phyloP scores from a whole-genome alignment of 176 grass and related monocot species.

The Triticum timopheevii region DNA sequence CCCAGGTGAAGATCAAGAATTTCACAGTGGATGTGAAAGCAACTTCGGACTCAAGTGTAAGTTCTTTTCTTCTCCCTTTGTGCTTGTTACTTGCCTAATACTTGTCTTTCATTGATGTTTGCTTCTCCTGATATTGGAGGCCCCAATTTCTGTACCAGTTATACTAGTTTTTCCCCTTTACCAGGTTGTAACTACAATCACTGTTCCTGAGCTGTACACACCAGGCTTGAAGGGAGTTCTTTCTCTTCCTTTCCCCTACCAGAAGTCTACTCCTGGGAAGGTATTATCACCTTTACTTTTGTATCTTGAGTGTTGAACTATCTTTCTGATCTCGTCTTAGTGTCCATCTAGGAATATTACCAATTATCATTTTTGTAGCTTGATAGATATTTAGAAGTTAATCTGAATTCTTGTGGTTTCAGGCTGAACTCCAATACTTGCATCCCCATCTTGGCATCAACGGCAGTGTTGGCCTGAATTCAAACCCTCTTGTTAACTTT shows the following conservation, averaged over 20 bases:
- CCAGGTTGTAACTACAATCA: slow-evolving; percentile 70
- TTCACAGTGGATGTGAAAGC: slow-evolving; percentile 68
- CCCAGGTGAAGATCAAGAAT: slow-evolving; percentile 60
- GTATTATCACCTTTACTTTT: slow-evolving; percentile 23
- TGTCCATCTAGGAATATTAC: slow-evolving; percentile 38
- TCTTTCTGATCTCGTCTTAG: slow-evolving; percentile 50
- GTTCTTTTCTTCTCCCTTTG: slow-evolving; percentile 1
- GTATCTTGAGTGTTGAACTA: neutral
- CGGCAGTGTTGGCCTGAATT: slow-evolving; percentile 54
- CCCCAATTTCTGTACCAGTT: neutral
- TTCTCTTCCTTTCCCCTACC: slow-evolving; percentile 59
- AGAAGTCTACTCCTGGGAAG: slow-evolving; percentile 49
- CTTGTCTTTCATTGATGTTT: neutral
- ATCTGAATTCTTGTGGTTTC: slow-evolving; percentile 5
- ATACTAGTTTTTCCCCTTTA: neutral
- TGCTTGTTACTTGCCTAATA: neutral
- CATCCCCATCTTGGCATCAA: slow-evolving; percentile 67
- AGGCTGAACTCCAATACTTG: slow-evolving; percentile 83
- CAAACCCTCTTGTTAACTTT: slow-evolving; percentile 69
- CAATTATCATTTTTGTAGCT: neutral
- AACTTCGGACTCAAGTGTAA: slow-evolving; percentile 71
- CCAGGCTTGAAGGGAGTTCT: slow-evolving; percentile 71
- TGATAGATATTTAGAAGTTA: neutral
- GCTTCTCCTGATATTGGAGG: neutral
- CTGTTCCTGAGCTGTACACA: slow-evolving; percentile 49